phyloP scores from a whole-genome alignment of 371 early-diverging fungal genomes.

The Nematocida sp. region DNA sequence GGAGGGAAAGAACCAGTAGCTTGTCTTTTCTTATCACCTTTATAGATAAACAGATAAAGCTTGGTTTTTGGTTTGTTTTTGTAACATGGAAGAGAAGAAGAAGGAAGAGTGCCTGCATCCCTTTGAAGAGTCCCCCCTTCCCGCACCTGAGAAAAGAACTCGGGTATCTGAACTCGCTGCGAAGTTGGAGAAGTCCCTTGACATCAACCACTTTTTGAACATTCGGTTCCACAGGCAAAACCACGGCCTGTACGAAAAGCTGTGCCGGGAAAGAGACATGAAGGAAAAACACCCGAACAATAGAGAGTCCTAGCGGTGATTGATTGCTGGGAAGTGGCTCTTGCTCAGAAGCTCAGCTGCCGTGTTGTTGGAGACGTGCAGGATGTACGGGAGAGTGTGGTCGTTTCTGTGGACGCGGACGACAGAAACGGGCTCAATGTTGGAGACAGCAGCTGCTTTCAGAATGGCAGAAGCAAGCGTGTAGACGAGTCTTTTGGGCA shows the following conservation, averaged over 20 bases:
- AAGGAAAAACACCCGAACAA: background rate
- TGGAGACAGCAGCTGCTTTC: background rate
- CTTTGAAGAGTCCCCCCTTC: constrained; percentile 4
- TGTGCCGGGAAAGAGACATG: background rate
- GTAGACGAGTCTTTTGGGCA: background rate
- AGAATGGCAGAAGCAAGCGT: background rate
- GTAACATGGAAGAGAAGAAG: constrained; percentile 31
- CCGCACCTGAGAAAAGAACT: background rate
- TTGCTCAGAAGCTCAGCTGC: background rate
- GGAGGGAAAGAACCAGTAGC: no score
- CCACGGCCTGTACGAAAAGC: constrained; percentile 23
- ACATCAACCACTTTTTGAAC: constrained; percentile 43
- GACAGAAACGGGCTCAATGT: background rate
- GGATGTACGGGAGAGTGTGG: background rate
- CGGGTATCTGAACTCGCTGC: constrained; percentile 15
- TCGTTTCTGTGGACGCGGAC: background rate
- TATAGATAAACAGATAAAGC: background rate
- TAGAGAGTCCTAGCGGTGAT: no score
- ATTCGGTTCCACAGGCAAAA: constrained; percentile 39
- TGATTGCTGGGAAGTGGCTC: background rate
- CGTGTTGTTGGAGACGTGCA: background rate
- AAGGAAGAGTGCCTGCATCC: constrained; percentile 22
- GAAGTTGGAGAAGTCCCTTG: constrained; percentile 23
- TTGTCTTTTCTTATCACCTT: no score
- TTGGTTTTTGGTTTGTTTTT: constrained; percentile 48